Conservation (phyloP, 2,329 filamentous ascomycete species). For the Kalaharituber pfeilii region DNA sequence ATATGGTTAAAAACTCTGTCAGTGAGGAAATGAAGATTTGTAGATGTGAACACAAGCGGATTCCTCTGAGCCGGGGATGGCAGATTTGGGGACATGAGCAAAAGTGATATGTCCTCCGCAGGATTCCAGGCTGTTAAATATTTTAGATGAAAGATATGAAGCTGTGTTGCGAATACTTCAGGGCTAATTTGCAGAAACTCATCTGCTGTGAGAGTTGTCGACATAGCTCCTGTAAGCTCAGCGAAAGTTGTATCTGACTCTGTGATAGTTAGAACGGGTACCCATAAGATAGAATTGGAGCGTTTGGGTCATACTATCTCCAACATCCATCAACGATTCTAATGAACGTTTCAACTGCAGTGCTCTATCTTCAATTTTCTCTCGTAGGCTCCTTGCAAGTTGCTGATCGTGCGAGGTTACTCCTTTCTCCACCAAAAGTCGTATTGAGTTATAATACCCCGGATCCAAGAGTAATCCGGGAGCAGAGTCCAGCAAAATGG, state of each 20-base stretch:
- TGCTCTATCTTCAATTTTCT: conserved; percentile 12
- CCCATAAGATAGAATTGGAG: background rate
- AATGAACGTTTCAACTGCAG: background rate
- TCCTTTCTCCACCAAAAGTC: conserved; percentile 22
- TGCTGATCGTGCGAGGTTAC: conserved; percentile 21
- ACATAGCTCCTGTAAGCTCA: conserved; percentile 5
- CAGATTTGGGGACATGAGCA: conserved; percentile 22
- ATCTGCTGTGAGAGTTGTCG: conserved; percentile 17
- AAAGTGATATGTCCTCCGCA: conserved; percentile 21
- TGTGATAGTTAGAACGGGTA: background rate
- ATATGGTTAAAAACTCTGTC: conserved; percentile 22
- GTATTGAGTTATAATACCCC: conserved; percentile 21
- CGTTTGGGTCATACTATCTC: background rate
- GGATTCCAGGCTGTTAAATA: conserved; percentile 22
- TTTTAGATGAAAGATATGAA: conserved; percentile 23
- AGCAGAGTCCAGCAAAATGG: conserved; percentile 18
- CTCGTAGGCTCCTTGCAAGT: conserved; percentile 19
- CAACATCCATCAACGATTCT: background rate
- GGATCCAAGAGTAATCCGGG: conserved; percentile 22
- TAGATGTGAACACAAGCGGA: conserved; percentile 23
- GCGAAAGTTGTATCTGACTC: background rate
- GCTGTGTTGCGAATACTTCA: conserved; percentile 21
- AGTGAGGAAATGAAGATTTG: conserved; percentile 22
- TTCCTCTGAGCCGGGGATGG: conserved; percentile 20
- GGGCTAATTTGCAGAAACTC: conserved; percentile 18